Evolutionary conservation across 768 basidiomycete species (phyloP).

Genomic region (Psilocybe azurescens): DNA sequence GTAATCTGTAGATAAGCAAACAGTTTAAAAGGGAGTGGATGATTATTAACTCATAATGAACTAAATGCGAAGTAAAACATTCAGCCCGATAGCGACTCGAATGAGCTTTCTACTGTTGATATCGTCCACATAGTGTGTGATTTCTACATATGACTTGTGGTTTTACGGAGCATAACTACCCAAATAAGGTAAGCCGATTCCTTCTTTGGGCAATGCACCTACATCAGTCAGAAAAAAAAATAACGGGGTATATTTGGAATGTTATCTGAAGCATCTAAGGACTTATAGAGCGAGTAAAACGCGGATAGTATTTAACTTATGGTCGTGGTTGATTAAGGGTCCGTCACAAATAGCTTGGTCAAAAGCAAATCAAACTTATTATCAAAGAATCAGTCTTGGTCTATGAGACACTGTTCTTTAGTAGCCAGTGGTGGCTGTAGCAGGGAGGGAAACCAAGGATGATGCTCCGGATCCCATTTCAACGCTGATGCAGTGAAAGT

Average conservation of each 20-base stretch:
- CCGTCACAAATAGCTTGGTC: background rate
- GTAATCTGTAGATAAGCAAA: no score
- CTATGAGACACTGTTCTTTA: background rate
- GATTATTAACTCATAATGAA: no score
- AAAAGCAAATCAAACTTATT: background rate
- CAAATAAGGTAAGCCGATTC: no score
- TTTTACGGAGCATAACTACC: no score
- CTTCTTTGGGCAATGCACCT: no score
- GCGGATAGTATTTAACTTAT: background rate
- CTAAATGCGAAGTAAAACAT: no score
- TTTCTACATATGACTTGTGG: no score
- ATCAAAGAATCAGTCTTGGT: background rate
- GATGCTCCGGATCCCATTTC: conserved; percentile 50
- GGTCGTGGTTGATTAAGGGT: background rate
- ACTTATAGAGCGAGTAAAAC: background rate
- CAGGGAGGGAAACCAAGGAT: conserved; percentile 58
- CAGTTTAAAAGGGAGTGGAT: no score
- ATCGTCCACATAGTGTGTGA: no score
- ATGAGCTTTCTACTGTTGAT: no score
- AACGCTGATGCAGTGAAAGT: conserved; percentile 45
- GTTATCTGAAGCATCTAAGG: background rate
- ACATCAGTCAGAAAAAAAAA: background rate
- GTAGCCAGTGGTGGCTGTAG: background rate
- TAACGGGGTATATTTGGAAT: background rate
- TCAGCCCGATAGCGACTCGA: no score